phyloP scores from a whole-genome alignment of 345 rosid genomes.

The Mercurialis annua region DNA sequence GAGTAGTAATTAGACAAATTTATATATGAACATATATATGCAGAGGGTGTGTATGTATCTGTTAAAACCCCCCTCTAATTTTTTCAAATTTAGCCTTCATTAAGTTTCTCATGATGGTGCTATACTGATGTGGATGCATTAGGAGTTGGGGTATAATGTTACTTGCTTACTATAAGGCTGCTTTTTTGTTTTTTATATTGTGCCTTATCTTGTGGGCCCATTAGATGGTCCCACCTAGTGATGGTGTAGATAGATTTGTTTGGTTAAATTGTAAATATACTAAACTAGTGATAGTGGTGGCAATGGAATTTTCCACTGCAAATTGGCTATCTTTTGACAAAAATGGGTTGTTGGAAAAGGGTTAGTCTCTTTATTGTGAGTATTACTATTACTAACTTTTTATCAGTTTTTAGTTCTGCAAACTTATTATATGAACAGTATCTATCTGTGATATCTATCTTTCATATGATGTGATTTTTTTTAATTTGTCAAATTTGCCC shows the following conservation, averaged over 20 bases:
- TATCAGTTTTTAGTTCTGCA: background rate
- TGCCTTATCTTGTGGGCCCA: background rate
- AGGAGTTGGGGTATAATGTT: no score
- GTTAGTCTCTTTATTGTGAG: conserved; percentile 12
- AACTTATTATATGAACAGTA: background rate
- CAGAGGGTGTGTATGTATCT: conserved; percentile 35
- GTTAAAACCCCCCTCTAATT: conserved; percentile 22
- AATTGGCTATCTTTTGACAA: no score
- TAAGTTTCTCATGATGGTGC: background rate
- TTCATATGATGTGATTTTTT: no score
- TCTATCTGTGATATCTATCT: background rate
- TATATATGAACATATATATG: conserved; percentile 19
- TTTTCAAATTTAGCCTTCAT: conserved; percentile 4
- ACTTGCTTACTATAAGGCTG: no score
- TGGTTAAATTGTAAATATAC: no score
- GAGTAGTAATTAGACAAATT: conserved; percentile 10
- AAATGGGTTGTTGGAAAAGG: conserved; percentile 20
- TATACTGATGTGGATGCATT: background rate
- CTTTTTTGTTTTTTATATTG: background rate
- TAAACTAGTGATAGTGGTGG: background rate
- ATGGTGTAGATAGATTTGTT: background rate
- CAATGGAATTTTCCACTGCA: no score
- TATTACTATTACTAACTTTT: background rate
- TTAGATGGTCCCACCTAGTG: background rate
- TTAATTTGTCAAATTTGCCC: background rate